These are phyloP conservation scores for Celoporthe dispersa DNA, from an alignment of 2,329 filamentous ascomycete genomes.

Conservation along the genomic window DNA sequence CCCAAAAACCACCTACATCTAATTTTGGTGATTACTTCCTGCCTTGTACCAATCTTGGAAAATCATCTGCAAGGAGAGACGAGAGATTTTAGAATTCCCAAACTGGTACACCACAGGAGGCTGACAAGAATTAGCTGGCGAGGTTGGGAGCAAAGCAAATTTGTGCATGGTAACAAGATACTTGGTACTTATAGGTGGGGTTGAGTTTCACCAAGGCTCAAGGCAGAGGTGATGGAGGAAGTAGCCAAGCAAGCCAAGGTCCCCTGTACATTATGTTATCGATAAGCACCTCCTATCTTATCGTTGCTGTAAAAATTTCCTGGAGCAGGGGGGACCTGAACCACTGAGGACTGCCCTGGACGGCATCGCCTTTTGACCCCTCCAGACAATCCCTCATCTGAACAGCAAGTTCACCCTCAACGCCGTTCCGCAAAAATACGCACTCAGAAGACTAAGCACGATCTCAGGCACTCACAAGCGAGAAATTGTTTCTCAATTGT, in stretches of 20 bases:
- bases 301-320: not conserved
- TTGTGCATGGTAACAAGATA: too few species aligned
- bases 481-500: too few species aligned
- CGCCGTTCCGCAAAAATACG: not conserved
- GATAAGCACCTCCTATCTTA: conserved; percentile 3
- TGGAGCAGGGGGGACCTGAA: not conserved
- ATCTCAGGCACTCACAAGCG: not conserved
- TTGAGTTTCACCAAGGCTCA: too few species aligned
- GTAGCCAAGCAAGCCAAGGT: not conserved
- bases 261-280: not conserved
- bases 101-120: too few species aligned
- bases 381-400: not conserved
- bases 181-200: not conserved
- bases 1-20: too few species aligned
- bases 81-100: too few species aligned
- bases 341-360: not conserved
- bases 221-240: not conserved
- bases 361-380: not conserved
- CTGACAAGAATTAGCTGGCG: too few species aligned
- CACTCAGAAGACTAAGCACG: not conserved
- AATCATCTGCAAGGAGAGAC: too few species aligned
- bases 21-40: too few species aligned
- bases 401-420: not conserved
- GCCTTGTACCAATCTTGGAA: too few species aligned
- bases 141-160: too few species aligned